Conservation (phyloP, 257 asterid species). For the Jacaranda copaia region DNA sequence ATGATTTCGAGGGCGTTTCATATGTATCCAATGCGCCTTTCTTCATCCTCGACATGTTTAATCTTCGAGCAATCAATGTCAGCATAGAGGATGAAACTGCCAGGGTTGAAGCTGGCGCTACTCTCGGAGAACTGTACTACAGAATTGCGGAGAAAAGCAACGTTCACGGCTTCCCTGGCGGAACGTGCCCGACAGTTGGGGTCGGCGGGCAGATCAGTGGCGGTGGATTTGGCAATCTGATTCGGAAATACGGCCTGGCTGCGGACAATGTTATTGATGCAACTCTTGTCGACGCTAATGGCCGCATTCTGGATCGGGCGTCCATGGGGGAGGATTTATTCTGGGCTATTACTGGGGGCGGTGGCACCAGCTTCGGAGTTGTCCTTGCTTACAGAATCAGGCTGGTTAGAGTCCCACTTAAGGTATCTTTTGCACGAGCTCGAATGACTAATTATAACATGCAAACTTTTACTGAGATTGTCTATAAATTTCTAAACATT, state of each 20-base stretch:
- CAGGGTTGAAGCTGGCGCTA: conserved; percentile 54
- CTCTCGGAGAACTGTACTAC: conserved; percentile 53
- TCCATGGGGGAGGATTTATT: conserved; percentile 56
- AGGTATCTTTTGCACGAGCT: conserved; percentile 38
- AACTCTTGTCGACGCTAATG: conserved; percentile 44
- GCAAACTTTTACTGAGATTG: conserved; percentile 34
- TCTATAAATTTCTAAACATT: conserved; percentile 31
- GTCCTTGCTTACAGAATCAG: conserved; percentile 43
- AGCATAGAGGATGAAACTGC: conserved; percentile 34
- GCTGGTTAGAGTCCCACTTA: conserved; percentile 43
- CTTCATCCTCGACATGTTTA: conserved; percentile 48
- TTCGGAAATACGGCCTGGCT: conserved; percentile 47
- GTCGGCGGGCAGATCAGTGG: conserved; percentile 54
- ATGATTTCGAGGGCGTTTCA: conserved; percentile 56
- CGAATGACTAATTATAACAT: conserved; percentile 6
- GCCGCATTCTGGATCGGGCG: conserved; percentile 43
- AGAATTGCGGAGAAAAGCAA: conserved; percentile 44
- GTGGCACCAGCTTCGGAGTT: conserved; percentile 55
- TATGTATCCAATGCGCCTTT: conserved; percentile 41
- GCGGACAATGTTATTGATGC: conserved; percentile 53
- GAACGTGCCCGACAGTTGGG: conserved; percentile 49
- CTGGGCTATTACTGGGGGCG: conserved; percentile 59
- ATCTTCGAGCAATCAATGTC: conserved; percentile 38
- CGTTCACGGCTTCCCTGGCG: conserved; percentile 50
- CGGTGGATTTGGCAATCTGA: conserved; percentile 54